These are phyloP conservation scores for Herpotrichia juniperi DNA, from an alignment of 2,329 filamentous ascomycete species.

Conservation along the genomic window DNA sequence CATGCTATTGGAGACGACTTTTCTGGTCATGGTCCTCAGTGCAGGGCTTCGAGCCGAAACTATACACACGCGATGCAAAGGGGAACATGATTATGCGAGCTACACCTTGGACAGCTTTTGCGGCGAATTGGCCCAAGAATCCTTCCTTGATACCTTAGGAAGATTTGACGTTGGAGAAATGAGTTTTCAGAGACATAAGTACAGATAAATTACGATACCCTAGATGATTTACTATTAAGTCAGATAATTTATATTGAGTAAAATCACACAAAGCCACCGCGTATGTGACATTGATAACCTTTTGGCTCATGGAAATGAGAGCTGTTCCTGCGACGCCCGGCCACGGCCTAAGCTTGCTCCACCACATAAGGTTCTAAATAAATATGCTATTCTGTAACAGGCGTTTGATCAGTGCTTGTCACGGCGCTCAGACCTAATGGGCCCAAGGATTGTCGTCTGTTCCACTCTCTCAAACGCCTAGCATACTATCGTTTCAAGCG, in stretches of 20 bases:
- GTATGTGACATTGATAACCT: too few relatives aligned
- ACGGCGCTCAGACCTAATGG: too few relatives aligned
- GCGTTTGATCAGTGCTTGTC: too few relatives aligned
- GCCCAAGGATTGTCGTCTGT: too few relatives aligned
- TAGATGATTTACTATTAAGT: neutral
- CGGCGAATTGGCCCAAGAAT: conserved; percentile 40
- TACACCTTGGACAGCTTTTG: conserved; percentile 42
- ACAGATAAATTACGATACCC: neutral
- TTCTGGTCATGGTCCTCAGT: conserved; percentile 38
- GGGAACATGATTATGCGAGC: conserved; percentile 36
- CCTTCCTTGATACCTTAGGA: conserved; percentile 34
- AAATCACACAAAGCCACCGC: too few relatives aligned
- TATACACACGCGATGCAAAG: conserved; percentile 30
- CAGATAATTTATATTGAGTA: neutral
- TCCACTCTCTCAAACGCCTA: too few relatives aligned
- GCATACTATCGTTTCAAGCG: too few relatives aligned
- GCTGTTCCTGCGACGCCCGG: too few relatives aligned
- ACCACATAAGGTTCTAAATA: too few relatives aligned
- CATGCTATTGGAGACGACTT: conserved; percentile 41
- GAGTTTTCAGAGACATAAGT: neutral
- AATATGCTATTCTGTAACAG: too few relatives aligned
- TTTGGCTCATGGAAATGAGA: too few relatives aligned
- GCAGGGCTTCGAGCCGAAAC: conserved; percentile 35
- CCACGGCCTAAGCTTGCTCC: too few relatives aligned
- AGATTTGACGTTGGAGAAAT: neutral